Evolutionary conservation across 2,329 filamentous ascomycete genomes (phyloP).

Genomic region (Orbilia ellipsospora): DNA sequence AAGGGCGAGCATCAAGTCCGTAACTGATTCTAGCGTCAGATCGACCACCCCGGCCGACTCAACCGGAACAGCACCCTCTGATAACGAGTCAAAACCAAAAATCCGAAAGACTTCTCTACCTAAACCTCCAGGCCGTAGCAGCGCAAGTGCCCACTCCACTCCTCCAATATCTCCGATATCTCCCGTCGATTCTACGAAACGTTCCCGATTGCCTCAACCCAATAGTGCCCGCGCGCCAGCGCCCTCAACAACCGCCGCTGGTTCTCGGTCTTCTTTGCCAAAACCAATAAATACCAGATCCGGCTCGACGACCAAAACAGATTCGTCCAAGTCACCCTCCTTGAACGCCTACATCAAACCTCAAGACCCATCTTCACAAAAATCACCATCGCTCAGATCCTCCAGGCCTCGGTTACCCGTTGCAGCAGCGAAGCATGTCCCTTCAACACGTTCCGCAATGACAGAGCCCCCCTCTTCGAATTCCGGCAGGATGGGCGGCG

Average conservation of each 20-base stretch:
- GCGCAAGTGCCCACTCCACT: conserved; percentile 34
- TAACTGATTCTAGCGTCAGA: conserved; percentile 42
- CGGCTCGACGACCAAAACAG: conserved; percentile 47
- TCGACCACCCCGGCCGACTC: conserved; percentile 46
- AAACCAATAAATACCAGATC: conserved; percentile 47
- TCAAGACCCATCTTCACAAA: conserved; percentile 37
- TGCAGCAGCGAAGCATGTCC: conserved; percentile 47
- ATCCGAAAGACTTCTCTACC: conserved; percentile 37
- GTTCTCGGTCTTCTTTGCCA: conserved; percentile 40
- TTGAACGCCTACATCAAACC: conserved; percentile 53
- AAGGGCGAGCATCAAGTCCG: conserved; percentile 27
- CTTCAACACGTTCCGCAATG: conserved; percentile 59
- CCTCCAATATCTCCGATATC: conserved; percentile 51
- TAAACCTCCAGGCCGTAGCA: conserved; percentile 22
- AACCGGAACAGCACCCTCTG: conserved; percentile 39
- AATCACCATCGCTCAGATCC: conserved; percentile 44
- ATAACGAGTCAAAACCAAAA: conserved; percentile 42
- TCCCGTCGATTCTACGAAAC: conserved; percentile 33
- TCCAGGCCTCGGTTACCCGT: conserved; percentile 50
- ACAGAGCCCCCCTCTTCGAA: conserved; percentile 42
- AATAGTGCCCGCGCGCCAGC: conserved; percentile 19
- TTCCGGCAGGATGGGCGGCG: conserved; percentile 43
- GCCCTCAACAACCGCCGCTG: conserved; percentile 38
- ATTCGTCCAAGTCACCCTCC: conserved; percentile 35
- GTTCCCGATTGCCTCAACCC: conserved; percentile 19